Conservation (phyloP, 1,284 basidiomycete genomes). For the Anthracocystis panici-leucophaei region DNA sequence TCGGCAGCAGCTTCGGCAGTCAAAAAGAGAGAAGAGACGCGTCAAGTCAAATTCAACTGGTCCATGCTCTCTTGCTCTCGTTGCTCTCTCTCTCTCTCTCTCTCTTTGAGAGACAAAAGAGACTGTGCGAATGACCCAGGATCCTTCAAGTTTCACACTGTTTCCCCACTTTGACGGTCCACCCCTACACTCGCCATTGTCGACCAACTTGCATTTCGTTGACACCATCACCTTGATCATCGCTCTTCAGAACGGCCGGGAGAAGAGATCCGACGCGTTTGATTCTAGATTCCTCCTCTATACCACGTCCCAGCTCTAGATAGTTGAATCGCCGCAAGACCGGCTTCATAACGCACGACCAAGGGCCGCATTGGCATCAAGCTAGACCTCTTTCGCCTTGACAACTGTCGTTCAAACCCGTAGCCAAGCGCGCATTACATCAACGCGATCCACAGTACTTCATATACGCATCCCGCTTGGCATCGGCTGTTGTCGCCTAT, state of each 20-base stretch:
- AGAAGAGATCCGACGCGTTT: conserved; percentile 4
- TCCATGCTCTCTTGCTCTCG: not conserved
- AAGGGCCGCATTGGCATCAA: not conserved
- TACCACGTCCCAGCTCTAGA: not conserved
- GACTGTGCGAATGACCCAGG: not conserved
- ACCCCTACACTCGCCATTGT: no score
- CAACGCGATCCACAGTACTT: conserved; percentile 3
- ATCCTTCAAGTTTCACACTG: not conserved
- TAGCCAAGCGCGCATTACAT: not conserved
- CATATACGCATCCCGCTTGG: conserved; percentile 2
- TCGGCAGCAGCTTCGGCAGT: not conserved
- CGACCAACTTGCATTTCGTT: no score
- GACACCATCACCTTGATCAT: no score
- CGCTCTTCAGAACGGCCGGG: not conserved
- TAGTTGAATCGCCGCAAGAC: not conserved
- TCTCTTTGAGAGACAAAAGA: not conserved
- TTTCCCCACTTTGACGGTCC: conserved; percentile 3
- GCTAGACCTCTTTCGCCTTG: not conserved
- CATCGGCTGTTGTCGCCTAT: conserved; percentile 2
- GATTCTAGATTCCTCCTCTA: not conserved
- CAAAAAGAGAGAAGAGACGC: not conserved
- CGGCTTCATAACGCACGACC: no score
- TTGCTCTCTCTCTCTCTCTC: not conserved
- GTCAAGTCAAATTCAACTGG: not conserved
- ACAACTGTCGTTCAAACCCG: not conserved